These are phyloP conservation scores for Paralagenidium karlingii DNA, from an alignment of 352 stramenopile species.

Conservation along the genomic window DNA sequence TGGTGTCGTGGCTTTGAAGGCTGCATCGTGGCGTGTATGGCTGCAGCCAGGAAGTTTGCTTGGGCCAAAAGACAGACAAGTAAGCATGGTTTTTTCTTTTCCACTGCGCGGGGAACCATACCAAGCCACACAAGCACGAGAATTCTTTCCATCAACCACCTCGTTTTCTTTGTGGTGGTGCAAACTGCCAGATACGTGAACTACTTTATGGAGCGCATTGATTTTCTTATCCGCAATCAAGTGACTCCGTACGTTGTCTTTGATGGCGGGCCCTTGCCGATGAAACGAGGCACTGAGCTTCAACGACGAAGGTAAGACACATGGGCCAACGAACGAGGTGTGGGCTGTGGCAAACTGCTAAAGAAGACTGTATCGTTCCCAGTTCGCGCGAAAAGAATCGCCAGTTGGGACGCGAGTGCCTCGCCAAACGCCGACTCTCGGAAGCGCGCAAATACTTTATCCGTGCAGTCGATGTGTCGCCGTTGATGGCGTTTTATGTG, in stretches of 20 bases:
- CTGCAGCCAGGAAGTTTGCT: slow-evolving; percentile 59
- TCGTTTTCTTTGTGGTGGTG: background rate
- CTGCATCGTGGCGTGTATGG: slow-evolving; percentile 67
- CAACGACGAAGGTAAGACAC: slow-evolving; percentile 37
- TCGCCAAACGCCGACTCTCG: slow-evolving; percentile 34
- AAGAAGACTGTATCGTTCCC: background rate
- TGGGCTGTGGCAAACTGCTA: background rate
- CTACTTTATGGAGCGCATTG: slow-evolving; percentile 61
- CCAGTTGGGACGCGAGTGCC: slow-evolving; percentile 39
- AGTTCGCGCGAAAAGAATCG: slow-evolving; percentile 62
- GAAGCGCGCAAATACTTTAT: slow-evolving; percentile 62
- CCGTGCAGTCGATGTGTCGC: slow-evolving; percentile 60
- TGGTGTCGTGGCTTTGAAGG: no score
- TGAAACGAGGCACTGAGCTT: slow-evolving; percentile 71
- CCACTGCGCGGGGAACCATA: background rate
- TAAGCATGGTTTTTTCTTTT: slow-evolving; percentile 7
- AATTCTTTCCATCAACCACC: background rate
- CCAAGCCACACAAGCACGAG: background rate
- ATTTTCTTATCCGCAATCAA: slow-evolving; percentile 29
- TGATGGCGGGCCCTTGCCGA: slow-evolving; percentile 52
- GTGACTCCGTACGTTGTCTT: slow-evolving; percentile 71
- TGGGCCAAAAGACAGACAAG: slow-evolving; percentile 60
- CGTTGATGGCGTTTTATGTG: slow-evolving; percentile 67
- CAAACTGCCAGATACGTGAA: slow-evolving; percentile 37
- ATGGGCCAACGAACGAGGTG: no score